Base-by-base conservation (phyloP, 2,329 filamentous ascomycete species). In the Colletotrichum endophyticum region DNA sequence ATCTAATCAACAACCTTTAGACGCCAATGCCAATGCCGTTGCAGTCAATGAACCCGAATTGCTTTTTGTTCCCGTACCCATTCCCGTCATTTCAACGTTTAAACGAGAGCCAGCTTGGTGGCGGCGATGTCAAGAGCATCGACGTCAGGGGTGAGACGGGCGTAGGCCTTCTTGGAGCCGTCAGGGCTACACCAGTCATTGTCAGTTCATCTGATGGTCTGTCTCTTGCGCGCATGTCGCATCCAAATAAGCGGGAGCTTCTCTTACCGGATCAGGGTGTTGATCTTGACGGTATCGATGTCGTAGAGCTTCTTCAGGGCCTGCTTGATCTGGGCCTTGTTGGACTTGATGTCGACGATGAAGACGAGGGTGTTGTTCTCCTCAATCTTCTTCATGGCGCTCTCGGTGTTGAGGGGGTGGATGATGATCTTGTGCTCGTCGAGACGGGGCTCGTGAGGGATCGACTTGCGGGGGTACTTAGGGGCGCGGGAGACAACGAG, bases 381-480 rank as follows among this genome's bases (percentile, higher is more conserved):
- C 92, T 99, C 97, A 84, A 99, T 98, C 95, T 98, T 98, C 95
- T 99, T 99, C 96, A 99, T 99, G 85, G 98, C 97, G 86, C 94
- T 97, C 94, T 99, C 97, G 78, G 97, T 99, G 94, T 99, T 99
- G 86, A 99, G 93, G 81, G 97, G 97, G 93, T 98, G 95, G 86
- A 99, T 91, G 88, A 99, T 94, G 87, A 99, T 92, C 94, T 98
- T 98, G 93, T 96, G 95, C 90, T 96, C 95, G 90, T 99, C 97
- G 85, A 99, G 95, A 84, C 96, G 95, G 83, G 96, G 94, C 86
- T 92, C 92, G 88, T 96, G 94, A 84, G 95, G 94, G 87, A 99
- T 93, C 82, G 95, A 96, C 92, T 97, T 98, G 91, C 96, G 96
- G 82, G 95, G 96, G 92, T 98, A 99, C 91, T 98, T 98, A 88